Evolutionary conservation across 106 monocot genomes (phyloP).

Genomic region (Cymbidium sinense): DNA sequence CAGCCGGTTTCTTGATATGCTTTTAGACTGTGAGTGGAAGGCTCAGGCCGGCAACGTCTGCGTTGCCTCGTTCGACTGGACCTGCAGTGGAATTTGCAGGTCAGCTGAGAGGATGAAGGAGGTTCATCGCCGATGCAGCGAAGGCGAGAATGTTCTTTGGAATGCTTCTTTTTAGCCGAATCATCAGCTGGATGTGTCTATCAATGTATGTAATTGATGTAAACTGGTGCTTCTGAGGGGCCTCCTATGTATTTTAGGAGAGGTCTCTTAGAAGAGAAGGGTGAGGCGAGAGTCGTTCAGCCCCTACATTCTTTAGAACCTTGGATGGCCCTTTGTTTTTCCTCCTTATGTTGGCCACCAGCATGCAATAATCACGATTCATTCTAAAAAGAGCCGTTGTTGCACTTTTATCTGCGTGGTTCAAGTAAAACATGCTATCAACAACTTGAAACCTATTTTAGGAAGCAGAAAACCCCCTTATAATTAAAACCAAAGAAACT

Average conservation of each 20-base stretch:
- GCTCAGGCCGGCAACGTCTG: conserved; percentile 60
- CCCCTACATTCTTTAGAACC: neutral
- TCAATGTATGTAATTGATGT: conserved; percentile 7
- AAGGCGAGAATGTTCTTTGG: conserved; percentile 43
- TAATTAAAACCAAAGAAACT: too few species aligned
- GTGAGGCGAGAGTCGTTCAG: neutral
- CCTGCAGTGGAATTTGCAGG: conserved; percentile 62
- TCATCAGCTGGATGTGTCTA: neutral
- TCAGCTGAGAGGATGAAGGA: conserved; percentile 45
- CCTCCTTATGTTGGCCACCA: neutral
- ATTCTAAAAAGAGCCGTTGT: neutral
- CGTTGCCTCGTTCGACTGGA: conserved; percentile 62
- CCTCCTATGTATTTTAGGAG: neutral
- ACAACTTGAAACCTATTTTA: neutral
- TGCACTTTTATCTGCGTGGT: too few species aligned
- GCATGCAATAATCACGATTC: conserved; percentile 6
- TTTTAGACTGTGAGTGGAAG: conserved; percentile 59
- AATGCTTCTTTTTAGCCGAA: conserved; percentile 25
- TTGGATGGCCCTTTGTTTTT: neutral
- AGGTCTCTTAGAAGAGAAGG: conserved; percentile 2
- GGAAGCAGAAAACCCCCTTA: neutral
- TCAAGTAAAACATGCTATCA: too few species aligned
- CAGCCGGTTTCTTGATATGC: neutral
- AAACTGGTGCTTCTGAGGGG: conserved; percentile 1
- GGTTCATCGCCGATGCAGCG: conserved; percentile 44